Base-by-base conservation (phyloP, 495 filamentous ascomycete genomes). In the Polyplosphaeria fusca region DNA sequence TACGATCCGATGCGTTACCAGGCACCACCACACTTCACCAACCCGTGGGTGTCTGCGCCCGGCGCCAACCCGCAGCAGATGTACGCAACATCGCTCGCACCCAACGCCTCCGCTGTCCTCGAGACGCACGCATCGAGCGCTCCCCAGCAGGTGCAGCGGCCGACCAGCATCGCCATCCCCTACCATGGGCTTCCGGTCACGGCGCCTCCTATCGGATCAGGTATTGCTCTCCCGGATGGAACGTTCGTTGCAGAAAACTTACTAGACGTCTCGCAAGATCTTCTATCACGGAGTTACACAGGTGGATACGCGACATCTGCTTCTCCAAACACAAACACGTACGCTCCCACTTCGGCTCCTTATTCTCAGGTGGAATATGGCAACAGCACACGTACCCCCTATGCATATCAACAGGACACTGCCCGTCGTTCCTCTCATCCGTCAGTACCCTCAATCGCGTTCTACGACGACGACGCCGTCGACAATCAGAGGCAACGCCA, bases 1-100 rank as follows among this genome's bases (percentile, higher is more conserved):
- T 95, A 91, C 77, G 87, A 92, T 71, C 83, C 83, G 71, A 77
- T 87, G 67, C 81, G 84, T 61, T 86, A 86, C 74, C 85, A 76
- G 47, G 71, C 82, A 41, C 89, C 91, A 44, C 89, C 91, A 44
- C 87, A 92, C 67, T 97, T 97, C 77, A 91, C 88, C 67, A 91
- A 97, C 70, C 92, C 92, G 14, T 97, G 91, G 91, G 78, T 77
- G 52, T 76, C 85, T 51, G 73, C 75, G 4, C 71, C 76, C n/a
- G 77, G 84, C 24, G 79, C 85, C 18, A 74, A 82, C 44, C 75
- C 77, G 40, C 74, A 76, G 22, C 76, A 79, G 1, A 67, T 83
- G 24, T 84, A 83, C 55, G 71, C 79, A 46, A 81, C 76, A 28
- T 73, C 77, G 67, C 80, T 80, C 73, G 77, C 79, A 60, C 80